Percentiles rank a stretch among this genome's conserved stretches.
Evolutionary conservation across 306 rosid species (phyloP).

Genomic region (Mimosa bimucronata): DNA sequence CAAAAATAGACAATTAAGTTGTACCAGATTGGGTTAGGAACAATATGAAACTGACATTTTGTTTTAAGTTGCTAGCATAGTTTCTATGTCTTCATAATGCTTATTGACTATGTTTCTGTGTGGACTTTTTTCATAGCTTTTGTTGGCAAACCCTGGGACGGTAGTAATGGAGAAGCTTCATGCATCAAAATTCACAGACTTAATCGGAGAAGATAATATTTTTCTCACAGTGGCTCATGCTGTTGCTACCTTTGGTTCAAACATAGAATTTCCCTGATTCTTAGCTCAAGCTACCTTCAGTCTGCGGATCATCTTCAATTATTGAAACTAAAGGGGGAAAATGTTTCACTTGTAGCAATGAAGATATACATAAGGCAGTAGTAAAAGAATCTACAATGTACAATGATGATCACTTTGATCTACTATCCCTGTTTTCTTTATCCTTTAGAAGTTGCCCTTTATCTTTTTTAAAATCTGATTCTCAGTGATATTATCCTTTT

Average conservation of each 20-base stretch:
- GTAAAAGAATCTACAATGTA: neutral
- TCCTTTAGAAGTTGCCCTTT: neutral
- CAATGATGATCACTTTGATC: neutral
- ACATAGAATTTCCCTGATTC: conserved; percentile 6
- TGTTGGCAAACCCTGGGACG: conserved; percentile 80
- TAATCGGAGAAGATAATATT: conserved; percentile 68
- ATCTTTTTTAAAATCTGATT: neutral
- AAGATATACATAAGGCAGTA: neutral
- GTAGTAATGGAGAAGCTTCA: conserved; percentile 75
- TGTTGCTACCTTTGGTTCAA: conserved; percentile 50
- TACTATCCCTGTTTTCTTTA: neutral
- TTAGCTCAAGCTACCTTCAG: neutral
- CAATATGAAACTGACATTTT: neutral
- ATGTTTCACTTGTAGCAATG: neutral
- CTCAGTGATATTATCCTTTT: no score
- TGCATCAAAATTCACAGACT: conserved; percentile 51
- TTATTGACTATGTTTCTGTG: neutral
- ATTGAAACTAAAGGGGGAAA: neutral
- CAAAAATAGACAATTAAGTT: neutral
- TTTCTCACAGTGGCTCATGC: conserved; percentile 75
- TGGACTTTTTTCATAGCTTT: conserved; percentile 47
- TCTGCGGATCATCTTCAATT: neutral
- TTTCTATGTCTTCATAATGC: neutral
- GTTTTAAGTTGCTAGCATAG: neutral
- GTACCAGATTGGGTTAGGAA: neutral